Evolutionary conservation across 495 filamentous ascomycete species (phyloP).

Genomic region (Endocarpon pusillum): DNA sequence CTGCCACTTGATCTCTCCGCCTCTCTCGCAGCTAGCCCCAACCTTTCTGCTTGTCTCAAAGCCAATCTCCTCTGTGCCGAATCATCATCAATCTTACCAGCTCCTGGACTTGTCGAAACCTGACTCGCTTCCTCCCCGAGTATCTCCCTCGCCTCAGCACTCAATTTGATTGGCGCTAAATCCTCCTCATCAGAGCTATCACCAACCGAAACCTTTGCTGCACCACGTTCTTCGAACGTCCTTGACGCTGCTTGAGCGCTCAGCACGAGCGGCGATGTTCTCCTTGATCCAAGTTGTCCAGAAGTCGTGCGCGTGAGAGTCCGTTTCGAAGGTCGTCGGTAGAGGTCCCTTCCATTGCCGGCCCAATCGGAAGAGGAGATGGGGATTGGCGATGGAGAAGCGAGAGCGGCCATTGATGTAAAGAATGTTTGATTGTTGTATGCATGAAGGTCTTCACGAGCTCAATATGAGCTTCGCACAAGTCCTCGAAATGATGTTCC

Average conservation of each 20-base stretch:
- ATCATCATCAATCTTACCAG: conserved; percentile 8
- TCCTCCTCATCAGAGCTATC: conserved; percentile 68
- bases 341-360: conserved; percentile 4
- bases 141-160: conserved; percentile 60
- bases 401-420: conserved; percentile 7
- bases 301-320: conserved; percentile 5
- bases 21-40: conserved; percentile 24
- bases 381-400: conserved; percentile 11
- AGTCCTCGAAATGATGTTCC: no score
- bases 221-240: conserved; percentile 2
- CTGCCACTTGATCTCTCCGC: conserved; percentile 25
- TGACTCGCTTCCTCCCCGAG: conserved; percentile 44
- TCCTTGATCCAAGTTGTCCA: conserved; percentile 6
- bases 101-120: conserved; percentile 28
- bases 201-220: conserved; percentile 20
- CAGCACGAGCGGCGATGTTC: conserved; percentile 8
- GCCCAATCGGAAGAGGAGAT: conserved; percentile 3
- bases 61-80: no score
- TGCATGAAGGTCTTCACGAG: no score
- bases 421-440: no score
- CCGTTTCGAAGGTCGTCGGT: conserved; percentile 3
- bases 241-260: conserved; percentile 5
- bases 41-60: conserved; percentile 22
- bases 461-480: no score
- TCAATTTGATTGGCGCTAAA: conserved; percentile 50